Evolutionary conservation across 2,329 filamentous ascomycete genomes (phyloP), one percentile per base, ranked within the genome.

Genomic region (Thermomyces lanuginosus): DNA sequence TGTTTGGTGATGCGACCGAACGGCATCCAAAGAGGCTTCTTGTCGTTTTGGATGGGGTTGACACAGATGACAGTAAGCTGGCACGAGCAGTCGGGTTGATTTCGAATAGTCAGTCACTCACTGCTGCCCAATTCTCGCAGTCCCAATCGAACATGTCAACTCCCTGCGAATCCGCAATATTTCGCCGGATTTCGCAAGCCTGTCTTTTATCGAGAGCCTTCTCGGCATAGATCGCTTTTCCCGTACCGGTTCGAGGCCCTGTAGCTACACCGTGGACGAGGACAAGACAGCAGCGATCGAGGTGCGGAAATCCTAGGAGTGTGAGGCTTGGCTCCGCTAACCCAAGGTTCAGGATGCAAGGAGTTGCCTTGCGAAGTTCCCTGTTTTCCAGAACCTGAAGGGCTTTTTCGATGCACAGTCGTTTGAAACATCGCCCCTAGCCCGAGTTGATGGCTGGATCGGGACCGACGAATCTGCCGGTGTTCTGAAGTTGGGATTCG

Each of bases 11-110:
- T 6, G 23, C 31, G 11, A 9, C 26, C 5, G n/a, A 18, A 7
- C 26, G 16, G 4, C 20, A 22, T n/a, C 24, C 28, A 14, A 35
- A 42, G 22, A 52, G 41, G 29, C 43, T 50, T 16, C 39, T 58
- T 26, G 36, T 59, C 10, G 35, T 56, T 12, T 32, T 50, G 21
- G 71, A 79, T 48, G 58, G 77, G 20, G 50, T 77, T 14, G 51
- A 76, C 27, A 48, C 70, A 38, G 53, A 76, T 26, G 63, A 74
- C 43, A 68, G 72, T 41, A 55, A 66, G 49, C 61, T 19, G 16
- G 24, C 16, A 23, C 8, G 2, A 19, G 12, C 14, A 10, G n/a
- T 17, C 6, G 13, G 5, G 6, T 26, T 11, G 10, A 1, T 18
- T 8, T 18, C n/a, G n/a, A n/a, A 5, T 11, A 18, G 9, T 8